These are phyloP conservation scores for Candida bentonensis DNA, from an alignment of 805 yeast species.

Conservation along the genomic window DNA sequence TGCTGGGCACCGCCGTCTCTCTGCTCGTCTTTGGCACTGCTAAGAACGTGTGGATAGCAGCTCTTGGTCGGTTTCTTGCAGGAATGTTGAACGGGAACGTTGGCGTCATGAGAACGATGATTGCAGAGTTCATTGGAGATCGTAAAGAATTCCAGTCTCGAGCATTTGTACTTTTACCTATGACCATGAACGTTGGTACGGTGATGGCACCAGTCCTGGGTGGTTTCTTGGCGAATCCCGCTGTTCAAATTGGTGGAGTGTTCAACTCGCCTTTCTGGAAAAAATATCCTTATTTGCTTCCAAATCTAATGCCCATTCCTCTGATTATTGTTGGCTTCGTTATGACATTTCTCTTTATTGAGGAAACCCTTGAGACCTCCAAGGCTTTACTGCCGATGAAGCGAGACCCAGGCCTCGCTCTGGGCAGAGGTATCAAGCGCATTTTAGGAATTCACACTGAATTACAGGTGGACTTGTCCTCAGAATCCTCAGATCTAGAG, in stretches of 20 bases:
- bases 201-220: slow-evolving; percentile 49
- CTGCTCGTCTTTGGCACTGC: slow-evolving; percentile 41
- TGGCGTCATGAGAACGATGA: slow-evolving; percentile 45
- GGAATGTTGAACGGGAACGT: slow-evolving; percentile 50
- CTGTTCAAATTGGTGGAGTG: slow-evolving; percentile 17
- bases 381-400: slow-evolving; percentile 6
- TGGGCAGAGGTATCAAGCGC: slow-evolving; percentile 10
- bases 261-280: slow-evolving; percentile 14
- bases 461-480: background rate
- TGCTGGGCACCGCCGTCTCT: slow-evolving; percentile 37
- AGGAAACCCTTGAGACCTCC: slow-evolving; percentile 12
- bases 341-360: slow-evolving; percentile 11
- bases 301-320: slow-evolving; percentile 34
- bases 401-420: slow-evolving; percentile 10
- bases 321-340: slow-evolving; percentile 18
- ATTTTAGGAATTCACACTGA: background rate
- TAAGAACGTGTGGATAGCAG: slow-evolving; percentile 35
- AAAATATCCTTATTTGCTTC: slow-evolving; percentile 35
- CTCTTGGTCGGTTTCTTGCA: slow-evolving; percentile 37
- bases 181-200: slow-evolving; percentile 44
- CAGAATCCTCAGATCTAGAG: slow-evolving; percentile 3
- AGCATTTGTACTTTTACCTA: slow-evolving; percentile 46
- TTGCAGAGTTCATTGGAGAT: slow-evolving; percentile 43
- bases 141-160: slow-evolving; percentile 45
- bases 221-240: slow-evolving; percentile 35